Evolutionary conservation across 75 land plant species (phyloP), one percentile per base, ranked within the genome.

Genomic region (Picea glauca): DNA sequence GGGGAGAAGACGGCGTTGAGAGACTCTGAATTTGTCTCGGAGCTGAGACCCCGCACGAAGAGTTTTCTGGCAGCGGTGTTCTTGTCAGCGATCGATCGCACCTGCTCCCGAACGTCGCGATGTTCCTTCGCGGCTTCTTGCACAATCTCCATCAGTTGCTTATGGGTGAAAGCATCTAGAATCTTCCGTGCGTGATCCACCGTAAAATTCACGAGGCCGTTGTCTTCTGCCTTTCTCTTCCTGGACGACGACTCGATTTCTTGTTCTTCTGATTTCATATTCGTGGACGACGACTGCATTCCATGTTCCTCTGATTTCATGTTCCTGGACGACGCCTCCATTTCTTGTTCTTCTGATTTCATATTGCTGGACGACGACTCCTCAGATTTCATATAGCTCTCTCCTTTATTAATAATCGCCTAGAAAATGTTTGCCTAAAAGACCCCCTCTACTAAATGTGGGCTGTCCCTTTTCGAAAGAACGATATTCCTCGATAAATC

Each of bases 141-240:
- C 76, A 91, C 72, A 79, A 93, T 87, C 32, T 87, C 86, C 58
- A 76, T 56, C 62, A 93, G 83, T 78, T 92, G 88, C 5, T 90
- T 90, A 11, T 35, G 9, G 30, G 80, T 77, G 72, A 95, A 58
- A 8, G 60, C 80, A 20, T 91, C 92, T 76, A 91, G 20, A 56
- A 95, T 76, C 77, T 87, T 86, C 77, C 82, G 81, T 12, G 77
- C 84, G 54, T 94, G 93, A 26, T 88, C 88, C 7, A 66, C 78
- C 58, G 87, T 58, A 2, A 93, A 70, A 12, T 58, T 74, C 6
- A 74, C 76, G 26, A 54, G 77, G 74, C 90, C 90, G 62, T 91
- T 88, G n/a, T 91, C 91, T 58, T 91, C 93, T 13, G 84, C 2
- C 81, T 88, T 91, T 20, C 93, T 79, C 85, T 91, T 91, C 88